phyloP scores from a whole-genome alignment of 768 basidiomycete species.

The Rhodotorula diobovata region DNA sequence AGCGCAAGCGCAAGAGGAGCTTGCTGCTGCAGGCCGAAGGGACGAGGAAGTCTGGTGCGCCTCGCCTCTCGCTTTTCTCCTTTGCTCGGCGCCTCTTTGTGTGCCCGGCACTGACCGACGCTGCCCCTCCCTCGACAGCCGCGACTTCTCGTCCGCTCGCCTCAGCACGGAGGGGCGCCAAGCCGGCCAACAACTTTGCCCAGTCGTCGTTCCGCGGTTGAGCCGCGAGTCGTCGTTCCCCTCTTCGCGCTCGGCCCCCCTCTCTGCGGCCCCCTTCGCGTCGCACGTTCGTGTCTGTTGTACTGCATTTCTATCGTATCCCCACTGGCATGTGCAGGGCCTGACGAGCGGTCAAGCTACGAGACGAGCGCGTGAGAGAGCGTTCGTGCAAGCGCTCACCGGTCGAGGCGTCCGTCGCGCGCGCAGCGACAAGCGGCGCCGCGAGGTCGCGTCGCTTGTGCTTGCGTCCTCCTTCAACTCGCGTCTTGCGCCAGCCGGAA shows the following conservation, averaged over 20 bases:
- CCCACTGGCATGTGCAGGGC: too few relatives aligned
- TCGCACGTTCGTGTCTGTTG: not conserved
- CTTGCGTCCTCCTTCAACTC: too few relatives aligned
- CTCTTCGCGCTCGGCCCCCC: not conserved
- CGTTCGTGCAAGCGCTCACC: too few relatives aligned
- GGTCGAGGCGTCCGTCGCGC: too few relatives aligned
- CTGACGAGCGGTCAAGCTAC: too few relatives aligned
- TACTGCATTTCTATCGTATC: too few relatives aligned
- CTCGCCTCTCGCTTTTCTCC: too few relatives aligned
- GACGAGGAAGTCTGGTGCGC: constrained; percentile 27
- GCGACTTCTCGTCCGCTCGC: constrained; percentile 14
- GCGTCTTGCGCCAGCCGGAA: too few relatives aligned
- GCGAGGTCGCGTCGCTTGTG: too few relatives aligned
- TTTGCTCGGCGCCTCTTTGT: too few relatives aligned
- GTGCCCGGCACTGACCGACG: not conserved
- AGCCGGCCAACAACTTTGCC: constrained; percentile 24
- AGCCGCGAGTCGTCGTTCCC: not conserved
- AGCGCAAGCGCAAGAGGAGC: constrained; percentile 29
- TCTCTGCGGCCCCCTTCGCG: not conserved
- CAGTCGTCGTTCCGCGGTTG: constrained; percentile 17
- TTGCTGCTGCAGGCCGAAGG: constrained; percentile 33
- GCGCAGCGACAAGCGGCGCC: too few relatives aligned
- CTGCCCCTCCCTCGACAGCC: not conserved
- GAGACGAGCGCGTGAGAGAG: too few relatives aligned
- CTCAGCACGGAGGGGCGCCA: constrained; percentile 10